Evolutionary conservation across 2,329 filamentous ascomycete species (phyloP).

Genomic region (Claviceps sp.): DNA sequence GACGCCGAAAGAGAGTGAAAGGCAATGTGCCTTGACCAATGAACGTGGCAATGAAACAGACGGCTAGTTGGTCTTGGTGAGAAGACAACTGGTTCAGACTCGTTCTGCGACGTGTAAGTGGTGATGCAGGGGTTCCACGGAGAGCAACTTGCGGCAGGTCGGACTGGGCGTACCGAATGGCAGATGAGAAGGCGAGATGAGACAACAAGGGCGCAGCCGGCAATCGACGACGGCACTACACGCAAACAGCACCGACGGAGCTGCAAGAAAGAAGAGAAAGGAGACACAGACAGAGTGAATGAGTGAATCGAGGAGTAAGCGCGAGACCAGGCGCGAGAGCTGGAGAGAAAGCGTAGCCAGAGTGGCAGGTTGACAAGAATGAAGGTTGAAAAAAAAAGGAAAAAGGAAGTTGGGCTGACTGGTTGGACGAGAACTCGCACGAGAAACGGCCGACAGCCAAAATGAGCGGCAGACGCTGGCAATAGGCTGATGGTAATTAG

Average conservation of each 20-base stretch:
- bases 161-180: background rate
- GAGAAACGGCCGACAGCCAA: background rate
- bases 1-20: background rate
- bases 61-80: constrained; percentile 1
- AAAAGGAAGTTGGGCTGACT: background rate
- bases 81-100: constrained; percentile 3
- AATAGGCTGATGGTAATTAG: background rate
- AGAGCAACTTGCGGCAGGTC: background rate
- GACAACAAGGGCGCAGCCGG: background rate
- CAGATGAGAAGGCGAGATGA: background rate
- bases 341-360: background rate
- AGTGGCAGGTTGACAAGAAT: background rate
- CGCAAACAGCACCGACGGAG: background rate
- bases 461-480: background rate
- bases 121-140: constrained; percentile 4
- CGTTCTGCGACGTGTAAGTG: constrained; percentile 8
- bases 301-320: background rate
- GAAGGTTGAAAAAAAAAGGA: background rate
- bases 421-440: background rate
- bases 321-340: background rate
- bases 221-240: background rate
- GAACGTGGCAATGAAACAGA: constrained; percentile 1
- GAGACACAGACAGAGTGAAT: background rate
- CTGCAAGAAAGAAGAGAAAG: constrained; percentile 1
- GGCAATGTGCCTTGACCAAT: background rate